Percentiles rank a stretch among this genome's conserved stretches.
These are phyloP conservation scores for Nemania sp. DNA, from an alignment of 2,329 filamentous ascomycete genomes.

Conservation along the genomic window DNA sequence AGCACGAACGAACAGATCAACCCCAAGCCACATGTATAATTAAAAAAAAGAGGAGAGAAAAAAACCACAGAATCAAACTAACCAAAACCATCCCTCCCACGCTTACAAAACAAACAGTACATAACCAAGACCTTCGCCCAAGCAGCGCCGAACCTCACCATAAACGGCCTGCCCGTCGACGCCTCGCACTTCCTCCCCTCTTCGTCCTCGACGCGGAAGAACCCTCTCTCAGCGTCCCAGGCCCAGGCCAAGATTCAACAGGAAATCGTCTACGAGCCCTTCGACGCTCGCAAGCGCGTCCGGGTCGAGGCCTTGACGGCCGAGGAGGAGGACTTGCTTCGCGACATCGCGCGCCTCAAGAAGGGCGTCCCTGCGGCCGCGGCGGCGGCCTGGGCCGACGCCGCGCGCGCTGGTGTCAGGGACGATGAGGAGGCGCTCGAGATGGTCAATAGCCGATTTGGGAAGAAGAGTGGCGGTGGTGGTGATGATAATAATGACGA, in stretches of 20 bases:
- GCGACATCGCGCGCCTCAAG: conserved; percentile 66
- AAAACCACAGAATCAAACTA: no score
- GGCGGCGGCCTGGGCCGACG: conserved; percentile 49
- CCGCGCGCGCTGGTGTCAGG: conserved; percentile 45
- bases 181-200: conserved; percentile 46
- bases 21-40: no score
- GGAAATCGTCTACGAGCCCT: conserved; percentile 59
- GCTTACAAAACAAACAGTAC: no score
- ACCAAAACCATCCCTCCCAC: no score
- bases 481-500: neutral
- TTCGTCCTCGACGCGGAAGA: no score
- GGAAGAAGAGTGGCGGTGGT: no score
- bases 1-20: no score
- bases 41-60: no score
- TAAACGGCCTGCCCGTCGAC: conserved; percentile 63
- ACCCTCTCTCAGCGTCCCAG: neutral
- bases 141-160: conserved; percentile 62
- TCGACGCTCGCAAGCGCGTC: conserved; percentile 62
- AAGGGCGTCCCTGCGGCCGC: conserved; percentile 53
- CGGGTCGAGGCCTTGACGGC: conserved; percentile 64
- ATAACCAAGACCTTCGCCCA: conserved; percentile 64
- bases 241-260: conserved; percentile 29
- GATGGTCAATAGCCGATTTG: conserved; percentile 28
- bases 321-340: conserved; percentile 66
- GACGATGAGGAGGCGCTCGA: conserved; percentile 55